Conservation (phyloP, 2,329 filamentous ascomycete genomes). For the Microdochium paspali region DNA sequence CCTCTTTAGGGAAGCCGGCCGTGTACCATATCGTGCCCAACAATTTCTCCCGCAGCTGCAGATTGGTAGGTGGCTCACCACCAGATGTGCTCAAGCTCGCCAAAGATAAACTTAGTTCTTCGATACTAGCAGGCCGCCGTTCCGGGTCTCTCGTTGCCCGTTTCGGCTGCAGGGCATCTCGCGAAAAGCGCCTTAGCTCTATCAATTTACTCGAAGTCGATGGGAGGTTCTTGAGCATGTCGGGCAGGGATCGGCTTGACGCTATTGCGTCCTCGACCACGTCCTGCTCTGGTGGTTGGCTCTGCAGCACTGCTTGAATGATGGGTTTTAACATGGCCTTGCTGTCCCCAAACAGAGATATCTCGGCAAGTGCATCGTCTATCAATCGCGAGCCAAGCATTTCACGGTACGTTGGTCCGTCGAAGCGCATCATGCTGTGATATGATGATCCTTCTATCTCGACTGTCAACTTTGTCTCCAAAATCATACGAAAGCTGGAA, state of each 20-base stretch:
- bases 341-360: conserved; percentile 48
- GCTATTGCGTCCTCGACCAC: conserved; percentile 26
- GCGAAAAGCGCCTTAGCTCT: conserved; percentile 30
- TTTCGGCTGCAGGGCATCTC: conserved; percentile 9
- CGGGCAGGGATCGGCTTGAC: conserved; percentile 23
- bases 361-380: conserved; percentile 41
- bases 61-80: conserved; percentile 33
- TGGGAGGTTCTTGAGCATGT: conserved; percentile 22
- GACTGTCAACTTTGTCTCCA: conserved; percentile 13
- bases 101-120: conserved; percentile 19
- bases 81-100: conserved; percentile 26
- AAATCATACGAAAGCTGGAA: conserved; percentile 1
- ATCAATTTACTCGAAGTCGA: conserved; percentile 30
- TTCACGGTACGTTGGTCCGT: conserved; percentile 39
- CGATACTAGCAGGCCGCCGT: conserved; percentile 6
- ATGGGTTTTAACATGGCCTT: conserved; percentile 31
- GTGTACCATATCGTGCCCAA: conserved; percentile 33
- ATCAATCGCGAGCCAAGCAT: conserved; percentile 46
- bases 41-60: conserved; percentile 48
- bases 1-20: conserved; percentile 37
- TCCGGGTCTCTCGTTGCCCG: conserved; percentile 8
- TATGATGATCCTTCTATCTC: conserved; percentile 38
- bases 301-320: conserved; percentile 29
- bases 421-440: conserved; percentile 48
- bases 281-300: conserved; percentile 20